Base-by-base conservation (phyloP, 768 basidiomycete species). In the Phaffia tasmanica region DNA sequence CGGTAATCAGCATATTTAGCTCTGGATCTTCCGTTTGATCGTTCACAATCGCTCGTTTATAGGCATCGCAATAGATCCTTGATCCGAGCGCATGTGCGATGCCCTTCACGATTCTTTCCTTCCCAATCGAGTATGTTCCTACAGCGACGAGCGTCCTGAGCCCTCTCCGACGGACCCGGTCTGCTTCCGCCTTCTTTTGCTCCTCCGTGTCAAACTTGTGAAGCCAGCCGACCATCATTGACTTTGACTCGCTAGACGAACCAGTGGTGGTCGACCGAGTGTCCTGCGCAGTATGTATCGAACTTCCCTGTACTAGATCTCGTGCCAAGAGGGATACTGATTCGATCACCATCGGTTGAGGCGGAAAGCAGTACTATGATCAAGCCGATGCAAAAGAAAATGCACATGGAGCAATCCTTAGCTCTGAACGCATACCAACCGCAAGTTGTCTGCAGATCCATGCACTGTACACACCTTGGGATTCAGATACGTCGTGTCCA, bases 21-120 rank as follows among this genome's bases (percentile, higher is more conserved):
- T 93, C 90, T 2, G 84, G 79, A 74, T 98, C 95, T 29, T 69
- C 67, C 8, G 48, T 49, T 32, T 69, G 62, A 49, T 63, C 67
- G 48, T 81, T 82, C 23, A 98, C 78, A 55, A 95, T 86, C 15
- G 83, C 84, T 21, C 83, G 80, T 76, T 98, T 98, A 63, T 87
- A 83, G 0, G 83, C 72, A 72, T 97, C 92, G 75, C 91, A 94
- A 73, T 89, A 98, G 1, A 99, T 82, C 75, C 87, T 93, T 25
- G 86, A 83, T 54, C 81, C 77, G 18, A 99, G 77, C 0, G 88
- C 86, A 67, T 84, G 81, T 0, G 95, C 95, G 29, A 98, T 84
- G 0, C 88, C 91, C 82, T 97, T 95, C 50, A 95, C 92, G 50
- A 98, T 87, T 27, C 95, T 85, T 76, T 99, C 95, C 75, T 99